phyloP scores from a whole-genome alignment of 768 basidiomycete genomes.

The Boletus vinaceobasis region DNA sequence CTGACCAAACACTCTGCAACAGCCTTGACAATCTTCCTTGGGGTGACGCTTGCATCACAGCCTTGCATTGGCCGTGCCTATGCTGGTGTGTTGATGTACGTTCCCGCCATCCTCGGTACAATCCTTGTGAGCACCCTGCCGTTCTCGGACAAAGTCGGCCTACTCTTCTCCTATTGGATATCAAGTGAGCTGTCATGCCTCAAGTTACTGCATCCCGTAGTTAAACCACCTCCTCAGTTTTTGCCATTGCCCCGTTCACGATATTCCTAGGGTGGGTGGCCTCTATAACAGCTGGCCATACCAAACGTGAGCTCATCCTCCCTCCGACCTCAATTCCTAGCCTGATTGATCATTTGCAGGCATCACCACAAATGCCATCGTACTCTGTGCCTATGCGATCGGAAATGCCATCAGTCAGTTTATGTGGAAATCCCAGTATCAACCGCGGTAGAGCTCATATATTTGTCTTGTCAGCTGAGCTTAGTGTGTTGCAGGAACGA shows the following conservation, averaged over 20 bases:
- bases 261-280: conserved; percentile 70
- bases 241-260: conserved; percentile 60
- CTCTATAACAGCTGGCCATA: conserved; percentile 65
- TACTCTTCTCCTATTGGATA: conserved; percentile 75
- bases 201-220: neutral
- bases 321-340: neutral
- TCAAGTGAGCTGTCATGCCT: conserved; percentile 44
- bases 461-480: neutral
- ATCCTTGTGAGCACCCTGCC: conserved; percentile 68
- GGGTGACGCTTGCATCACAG: conserved; percentile 41
- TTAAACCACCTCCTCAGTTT: conserved; percentile 42
- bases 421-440: conserved; percentile 72
- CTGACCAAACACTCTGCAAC: conserved; percentile 28
- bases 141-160: conserved; percentile 59
- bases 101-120: conserved; percentile 67
- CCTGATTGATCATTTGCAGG: conserved; percentile 34
- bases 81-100: conserved; percentile 56
- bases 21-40: conserved; percentile 54
- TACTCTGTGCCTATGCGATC: conserved; percentile 69
- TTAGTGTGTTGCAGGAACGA: conserved; percentile 48
- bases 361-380: conserved; percentile 71
- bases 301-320: conserved; percentile 50
- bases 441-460: conserved; percentile 50
- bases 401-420: conserved; percentile 75
- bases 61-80: conserved; percentile 60